phyloP scores from a whole-genome alignment of 495 filamentous ascomycete species.

The Neurospora sp. region DNA sequence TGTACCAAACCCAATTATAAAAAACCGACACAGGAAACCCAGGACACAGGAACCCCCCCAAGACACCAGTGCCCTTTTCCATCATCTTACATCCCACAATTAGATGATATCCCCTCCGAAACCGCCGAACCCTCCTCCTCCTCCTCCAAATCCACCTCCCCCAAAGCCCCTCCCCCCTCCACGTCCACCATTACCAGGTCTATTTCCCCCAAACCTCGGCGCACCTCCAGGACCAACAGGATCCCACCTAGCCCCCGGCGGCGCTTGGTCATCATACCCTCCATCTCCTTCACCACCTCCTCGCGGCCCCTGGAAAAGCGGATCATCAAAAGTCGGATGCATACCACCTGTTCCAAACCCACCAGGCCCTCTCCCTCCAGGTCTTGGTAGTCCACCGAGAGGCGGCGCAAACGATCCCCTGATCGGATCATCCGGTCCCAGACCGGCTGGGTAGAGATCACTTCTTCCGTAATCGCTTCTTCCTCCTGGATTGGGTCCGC shows the following conservation, averaged over 20 bases:
- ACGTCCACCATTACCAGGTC: conserved; percentile 15
- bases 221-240: conserved; percentile 65
- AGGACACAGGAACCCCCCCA: no score
- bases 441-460: conserved; percentile 78
- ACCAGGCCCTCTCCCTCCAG: background rate
- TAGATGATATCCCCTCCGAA: conserved; percentile 35
- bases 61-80: no score
- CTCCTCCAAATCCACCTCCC: conserved; percentile 19
- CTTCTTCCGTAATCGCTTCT: conserved; percentile 56
- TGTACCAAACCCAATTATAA: no score
- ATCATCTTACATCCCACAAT: background rate
- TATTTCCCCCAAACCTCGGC: conserved; percentile 29
- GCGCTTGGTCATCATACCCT: conserved; percentile 43
- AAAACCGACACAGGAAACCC: no score
- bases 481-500: conserved; percentile 13
- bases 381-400: conserved; percentile 21
- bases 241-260: conserved; percentile 60
- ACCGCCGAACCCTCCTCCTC: conserved; percentile 15
- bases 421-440: conserved; percentile 78
- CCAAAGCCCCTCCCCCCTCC: conserved; percentile 23
- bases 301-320: conserved; percentile 61
- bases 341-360: conserved; percentile 56
- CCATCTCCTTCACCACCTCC: conserved; percentile 26
- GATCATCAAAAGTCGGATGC: conserved; percentile 94
- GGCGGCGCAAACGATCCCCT: conserved; percentile 42